Evolutionary conservation across 1,284 basidiomycete genomes (phyloP).

Genomic region (Vanrija pseudolonga): DNA sequence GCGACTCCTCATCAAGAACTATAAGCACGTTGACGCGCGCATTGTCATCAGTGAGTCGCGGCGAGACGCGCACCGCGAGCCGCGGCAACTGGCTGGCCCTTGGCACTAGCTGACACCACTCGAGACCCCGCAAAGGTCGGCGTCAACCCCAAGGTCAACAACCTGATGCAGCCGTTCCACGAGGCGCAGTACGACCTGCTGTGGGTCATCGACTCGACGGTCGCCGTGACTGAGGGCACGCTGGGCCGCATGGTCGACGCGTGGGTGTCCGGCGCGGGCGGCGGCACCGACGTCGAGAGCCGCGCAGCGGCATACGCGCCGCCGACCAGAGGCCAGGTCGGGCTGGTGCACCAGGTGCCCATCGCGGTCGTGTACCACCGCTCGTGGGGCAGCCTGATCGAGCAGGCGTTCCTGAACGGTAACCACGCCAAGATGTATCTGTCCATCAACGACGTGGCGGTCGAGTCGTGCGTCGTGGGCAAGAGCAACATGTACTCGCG

Average conservation of each 20-base stretch:
- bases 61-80: neutral
- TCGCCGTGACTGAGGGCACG: slow-evolving; percentile 73
- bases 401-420: slow-evolving; percentile 92
- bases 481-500: slow-evolving; percentile 94
- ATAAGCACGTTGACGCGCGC: slow-evolving; percentile 63
- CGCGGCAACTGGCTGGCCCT: too few species aligned
- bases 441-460: slow-evolving; percentile 69
- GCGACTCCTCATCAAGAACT: slow-evolving; percentile 67
- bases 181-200: slow-evolving; percentile 81
- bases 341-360: slow-evolving; percentile 93
- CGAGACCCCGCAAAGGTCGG: slow-evolving; percentile 59
- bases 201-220: slow-evolving; percentile 95
- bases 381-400: slow-evolving; percentile 73
- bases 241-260: slow-evolving; percentile 80
- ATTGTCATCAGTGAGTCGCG: slow-evolving; percentile 67
- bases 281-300: slow-evolving; percentile 29
- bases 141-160: slow-evolving; percentile 97
- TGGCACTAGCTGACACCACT: neutral
- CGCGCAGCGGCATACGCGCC: slow-evolving; percentile 27
- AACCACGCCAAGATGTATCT: slow-evolving; percentile 99
- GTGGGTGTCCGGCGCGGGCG: slow-evolving; percentile 29
- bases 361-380: slow-evolving; percentile 71
- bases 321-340: slow-evolving; percentile 54
- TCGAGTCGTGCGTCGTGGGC: slow-evolving; percentile 95
- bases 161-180: slow-evolving; percentile 78